A percentile compares a stretch with the other conserved stretches of the same genome.
phyloP scores from a whole-genome alignment of 805 yeast species.

The Yarrowia divulgata region DNA sequence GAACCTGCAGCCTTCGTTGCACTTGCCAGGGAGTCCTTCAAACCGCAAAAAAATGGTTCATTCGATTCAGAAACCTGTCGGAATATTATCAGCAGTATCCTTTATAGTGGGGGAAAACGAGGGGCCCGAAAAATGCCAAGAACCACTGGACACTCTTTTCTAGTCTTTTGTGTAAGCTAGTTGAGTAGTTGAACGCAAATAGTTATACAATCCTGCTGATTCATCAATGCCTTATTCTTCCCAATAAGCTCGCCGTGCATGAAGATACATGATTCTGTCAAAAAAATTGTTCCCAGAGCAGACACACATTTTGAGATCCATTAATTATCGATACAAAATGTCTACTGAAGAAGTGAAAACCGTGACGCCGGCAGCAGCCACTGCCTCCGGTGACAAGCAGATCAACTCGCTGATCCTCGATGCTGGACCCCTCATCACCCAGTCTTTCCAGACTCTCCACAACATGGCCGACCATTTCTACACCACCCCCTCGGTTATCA shows the following conservation, averaged over 20 bases:
- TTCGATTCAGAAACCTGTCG: no score
- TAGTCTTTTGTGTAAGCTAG: no score
- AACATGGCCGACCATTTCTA: slow-evolving; percentile 73
- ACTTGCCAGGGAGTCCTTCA: no score
- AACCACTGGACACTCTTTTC: no score
- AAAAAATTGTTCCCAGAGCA: slow-evolving; percentile 4
- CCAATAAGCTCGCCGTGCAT: slow-evolving; percentile 12
- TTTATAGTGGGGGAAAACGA: no score
- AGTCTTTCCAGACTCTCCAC: slow-evolving; percentile 74
- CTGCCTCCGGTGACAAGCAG: neutral
- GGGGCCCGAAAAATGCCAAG: no score
- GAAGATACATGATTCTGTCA: slow-evolving; percentile 7
- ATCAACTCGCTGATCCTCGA: slow-evolving; percentile 67
- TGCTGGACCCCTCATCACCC: slow-evolving; percentile 94
- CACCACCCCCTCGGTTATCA: slow-evolving; percentile 91
- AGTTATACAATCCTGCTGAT: neutral
- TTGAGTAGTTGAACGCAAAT: no score
- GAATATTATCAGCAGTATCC: no score
- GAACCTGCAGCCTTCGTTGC: neutral
- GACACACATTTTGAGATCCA: neutral
- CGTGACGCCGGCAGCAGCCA: neutral
- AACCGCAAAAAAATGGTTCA: no score
- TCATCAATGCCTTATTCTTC: neutral
- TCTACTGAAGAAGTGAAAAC: neutral
- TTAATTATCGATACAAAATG: neutral